Evolutionary conservation across 805 yeast species (phyloP), one percentile per base, ranked within the genome.

Genomic region (Saccharomycopsis guyanensis): DNA sequence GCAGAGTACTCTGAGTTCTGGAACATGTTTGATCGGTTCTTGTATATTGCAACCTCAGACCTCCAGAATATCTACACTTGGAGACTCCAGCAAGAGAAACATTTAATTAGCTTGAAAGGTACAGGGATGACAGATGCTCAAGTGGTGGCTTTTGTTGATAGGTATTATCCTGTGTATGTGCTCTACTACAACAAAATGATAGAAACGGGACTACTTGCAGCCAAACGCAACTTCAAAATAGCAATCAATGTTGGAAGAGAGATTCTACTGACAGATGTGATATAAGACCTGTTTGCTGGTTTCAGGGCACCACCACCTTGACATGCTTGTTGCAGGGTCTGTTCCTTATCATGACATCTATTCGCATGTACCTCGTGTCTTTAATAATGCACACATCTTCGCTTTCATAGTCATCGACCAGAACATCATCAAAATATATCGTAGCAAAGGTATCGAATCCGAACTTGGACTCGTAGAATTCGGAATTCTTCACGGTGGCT

Each of bases 151-250:
- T 93, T 93, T 67, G 81, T 91, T 8, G 77, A 82, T 50, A 72
- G 95, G 50, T 91, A 91, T 62, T 82, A 85, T 87, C 95, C 95
- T 1, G 75, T 82, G 32, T 91, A 91, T 56, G 73, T 76, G 51
- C 57, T 89, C 18, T 93, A 85, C 60, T 82, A 76, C 56, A 64
- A 65, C 10, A 59, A 66, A 0, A 62, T 80, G 46, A 53, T 58
- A 1, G 46, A 56, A 2, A 43, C 55, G 3, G 73, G 72, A 4
- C 38, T 53, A 24, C 25, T 15, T 51, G 51, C 23, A 31, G 59
- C 40, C 57, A 47, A 55, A 3, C 59, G 59, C 3, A 65, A 65
- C 31, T 54, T 65, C 24, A 60, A 61, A 8, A 44, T 65, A 25
- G 58, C 53, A 5, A 56, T 65, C 20, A 59, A 60, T 51, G 41